Base-by-base conservation (phyloP, 2,329 filamentous ascomycete species). In the Colletotrichum noveboracense region DNA sequence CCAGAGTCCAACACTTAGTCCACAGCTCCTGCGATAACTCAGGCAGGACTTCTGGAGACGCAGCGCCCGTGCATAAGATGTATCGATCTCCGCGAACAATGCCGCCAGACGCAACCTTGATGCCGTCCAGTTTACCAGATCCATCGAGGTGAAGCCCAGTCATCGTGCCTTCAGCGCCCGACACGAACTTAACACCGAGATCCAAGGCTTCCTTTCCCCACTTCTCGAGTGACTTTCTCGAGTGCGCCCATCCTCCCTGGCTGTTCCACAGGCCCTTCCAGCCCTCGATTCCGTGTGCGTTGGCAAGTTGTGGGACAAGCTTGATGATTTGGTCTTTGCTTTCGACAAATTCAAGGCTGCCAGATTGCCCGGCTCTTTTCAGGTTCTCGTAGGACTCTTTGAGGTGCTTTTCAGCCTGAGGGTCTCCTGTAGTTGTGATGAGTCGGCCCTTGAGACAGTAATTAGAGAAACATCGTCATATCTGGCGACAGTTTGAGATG, bases 181-280 rank as follows among this genome's bases (percentile, higher is more conserved):
- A 73, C 6, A 65, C 24, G 43, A 75, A 75, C 6, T 38, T 28
- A 13, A 75, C 73, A 1, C 70, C 64, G 3, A 75, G 71, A 6
- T 60, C 48, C 3, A 21, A 28, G 3, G 64, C 73, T 7, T 36
- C 70, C 6, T 26, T 52, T 0, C 73, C 73, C 73, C 73, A 73
- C 48, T 58, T 75, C 14, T 75, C 73, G 1, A 75, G 21, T 2
- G 73, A 55, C 6, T 69, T 68, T 3, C 30, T 56, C 1, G 73
- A 71, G 24, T 75, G 70, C 8, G 70, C 70, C 73, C 73, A 75
- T 32, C 73, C 73, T 16, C 70, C 73, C 34, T 75, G 73, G 43
- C 70, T 73, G 18, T 75, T 75, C 73, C 73, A 75, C 8, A 75
- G 38, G 2, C 73, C 73, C 70, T 75, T 73, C 73, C 73, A 75